Evolutionary conservation across 164 flowering plant genomes (phyloP).

Genomic region (Saururus chinensis): DNA sequence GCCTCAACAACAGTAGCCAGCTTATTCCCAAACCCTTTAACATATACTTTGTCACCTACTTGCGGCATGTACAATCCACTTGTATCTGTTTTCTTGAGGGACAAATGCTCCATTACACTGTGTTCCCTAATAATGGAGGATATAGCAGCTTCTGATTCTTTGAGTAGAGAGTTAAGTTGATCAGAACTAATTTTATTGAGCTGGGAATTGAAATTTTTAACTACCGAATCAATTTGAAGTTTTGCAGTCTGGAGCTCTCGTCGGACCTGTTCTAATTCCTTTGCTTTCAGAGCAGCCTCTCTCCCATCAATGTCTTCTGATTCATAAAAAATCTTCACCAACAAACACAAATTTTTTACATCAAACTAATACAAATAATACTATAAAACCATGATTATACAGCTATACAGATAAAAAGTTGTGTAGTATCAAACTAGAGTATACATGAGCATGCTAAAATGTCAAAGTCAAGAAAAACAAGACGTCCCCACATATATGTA

Average conservation of each 20-base stretch:
- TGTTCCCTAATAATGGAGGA: slow-evolving; percentile 50
- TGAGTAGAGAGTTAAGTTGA: slow-evolving; percentile 37
- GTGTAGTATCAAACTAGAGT: no score
- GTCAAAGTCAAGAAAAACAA: no score
- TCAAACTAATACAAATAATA: background rate
- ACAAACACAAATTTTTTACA: background rate
- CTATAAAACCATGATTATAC: no score
- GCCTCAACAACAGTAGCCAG: slow-evolving; percentile 69
- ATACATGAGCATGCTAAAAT: no score
- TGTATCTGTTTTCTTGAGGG: slow-evolving; percentile 12
- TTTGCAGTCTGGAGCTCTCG: slow-evolving; percentile 42
- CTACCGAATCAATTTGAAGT: slow-evolving; percentile 41
- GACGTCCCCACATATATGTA: no score
- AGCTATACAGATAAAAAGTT: no score
- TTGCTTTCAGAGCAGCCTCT: slow-evolving; percentile 49
- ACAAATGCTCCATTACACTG: slow-evolving; percentile 14
- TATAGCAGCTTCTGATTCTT: slow-evolving; percentile 58
- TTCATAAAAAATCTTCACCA: slow-evolving; percentile 51
- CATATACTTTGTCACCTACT: slow-evolving; percentile 61
- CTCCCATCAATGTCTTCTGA: slow-evolving; percentile 66
- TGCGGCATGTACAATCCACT: slow-evolving; percentile 33
- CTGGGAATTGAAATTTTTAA: slow-evolving; percentile 48
- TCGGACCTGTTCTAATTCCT: slow-evolving; percentile 35
- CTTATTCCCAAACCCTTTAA: slow-evolving; percentile 58
- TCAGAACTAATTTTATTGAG: slow-evolving; percentile 31